Evolutionary conservation across 192 early-diverging fungal species (phyloP).

Genomic region (Entophlyctis luteolus): DNA sequence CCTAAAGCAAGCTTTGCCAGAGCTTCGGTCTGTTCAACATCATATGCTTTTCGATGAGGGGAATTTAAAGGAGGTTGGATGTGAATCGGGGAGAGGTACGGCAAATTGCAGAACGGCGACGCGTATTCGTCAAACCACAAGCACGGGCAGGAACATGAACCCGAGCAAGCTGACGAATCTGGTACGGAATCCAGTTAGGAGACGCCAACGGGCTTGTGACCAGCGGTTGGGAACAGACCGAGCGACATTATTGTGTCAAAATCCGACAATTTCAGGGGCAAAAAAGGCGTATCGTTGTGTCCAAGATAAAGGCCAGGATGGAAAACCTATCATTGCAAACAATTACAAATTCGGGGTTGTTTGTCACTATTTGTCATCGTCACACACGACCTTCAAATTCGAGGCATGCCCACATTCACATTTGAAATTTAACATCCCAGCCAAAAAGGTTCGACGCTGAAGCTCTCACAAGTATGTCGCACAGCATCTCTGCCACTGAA

Average conservation of each 20-base stretch:
- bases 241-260: too few species aligned
- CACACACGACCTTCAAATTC: neutral
- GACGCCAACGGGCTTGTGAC: neutral
- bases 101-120: neutral
- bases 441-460: neutral
- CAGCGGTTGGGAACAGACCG: neutral
- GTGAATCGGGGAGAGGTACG: neutral
- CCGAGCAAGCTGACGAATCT: too few species aligned
- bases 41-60: neutral
- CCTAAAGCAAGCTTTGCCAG: constrained; percentile 12
- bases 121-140: neutral
- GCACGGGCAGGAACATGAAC: neutral
- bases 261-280: too few species aligned
- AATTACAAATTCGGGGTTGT: neutral
- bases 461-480: neutral
- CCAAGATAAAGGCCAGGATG: neutral
- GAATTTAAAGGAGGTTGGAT: neutral
- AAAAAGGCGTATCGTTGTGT: neutral
- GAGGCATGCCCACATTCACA: neutral
- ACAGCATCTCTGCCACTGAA: neutral
- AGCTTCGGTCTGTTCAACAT: constrained; percentile 15
- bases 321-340: neutral
- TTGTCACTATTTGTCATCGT: neutral
- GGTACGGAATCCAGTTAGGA: neutral
- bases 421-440: neutral